Percentiles rank a stretch among this genome's conserved stretches.
Evolutionary conservation across 495 filamentous ascomycete genomes (phyloP).

Genomic region (Cenococcum geophilum): DNA sequence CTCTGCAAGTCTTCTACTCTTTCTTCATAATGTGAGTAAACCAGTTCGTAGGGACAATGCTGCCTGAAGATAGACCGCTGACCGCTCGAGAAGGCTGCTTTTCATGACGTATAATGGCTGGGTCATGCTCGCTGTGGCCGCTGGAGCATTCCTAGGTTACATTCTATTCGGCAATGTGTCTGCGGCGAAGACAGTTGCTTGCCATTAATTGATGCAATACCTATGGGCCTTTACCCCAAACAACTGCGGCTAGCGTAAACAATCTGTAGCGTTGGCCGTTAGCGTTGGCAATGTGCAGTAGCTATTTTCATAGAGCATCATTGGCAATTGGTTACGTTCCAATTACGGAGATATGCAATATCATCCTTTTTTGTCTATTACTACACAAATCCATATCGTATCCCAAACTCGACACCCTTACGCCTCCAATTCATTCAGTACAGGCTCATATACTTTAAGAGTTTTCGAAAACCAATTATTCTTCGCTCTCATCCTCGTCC

Average conservation of each 20-base stretch:
- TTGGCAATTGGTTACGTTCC: not conserved
- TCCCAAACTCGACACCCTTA: not conserved
- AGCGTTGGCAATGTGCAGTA: not conserved
- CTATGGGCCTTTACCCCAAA: not conserved
- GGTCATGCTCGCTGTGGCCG: conserved; percentile 87
- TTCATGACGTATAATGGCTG: conserved; percentile 99
- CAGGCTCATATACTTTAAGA: not conserved
- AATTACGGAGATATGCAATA: not conserved
- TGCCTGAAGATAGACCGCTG: not conserved
- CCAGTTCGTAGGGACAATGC: not conserved
- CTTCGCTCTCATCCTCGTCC: conserved; percentile 54
- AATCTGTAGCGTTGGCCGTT: not conserved
- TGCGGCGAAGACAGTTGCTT: conserved; percentile 77
- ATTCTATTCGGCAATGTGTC: conserved; percentile 63
- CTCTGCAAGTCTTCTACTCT: conserved; percentile 92
- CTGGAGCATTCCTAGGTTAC: conserved; percentile 87
- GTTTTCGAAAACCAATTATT: not conserved
- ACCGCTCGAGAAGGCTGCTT: conserved; percentile 61
- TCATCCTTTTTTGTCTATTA: not conserved
- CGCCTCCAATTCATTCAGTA: not conserved
- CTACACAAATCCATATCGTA: not conserved
- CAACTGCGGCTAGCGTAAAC: not conserved
- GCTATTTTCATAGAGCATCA: too few species aligned
- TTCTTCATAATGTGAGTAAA: conserved; percentile 96
- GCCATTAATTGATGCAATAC: conserved; percentile 53